Base-by-base conservation (phyloP, 2,329 filamentous ascomycete species). In the Fusarium sp. region DNA sequence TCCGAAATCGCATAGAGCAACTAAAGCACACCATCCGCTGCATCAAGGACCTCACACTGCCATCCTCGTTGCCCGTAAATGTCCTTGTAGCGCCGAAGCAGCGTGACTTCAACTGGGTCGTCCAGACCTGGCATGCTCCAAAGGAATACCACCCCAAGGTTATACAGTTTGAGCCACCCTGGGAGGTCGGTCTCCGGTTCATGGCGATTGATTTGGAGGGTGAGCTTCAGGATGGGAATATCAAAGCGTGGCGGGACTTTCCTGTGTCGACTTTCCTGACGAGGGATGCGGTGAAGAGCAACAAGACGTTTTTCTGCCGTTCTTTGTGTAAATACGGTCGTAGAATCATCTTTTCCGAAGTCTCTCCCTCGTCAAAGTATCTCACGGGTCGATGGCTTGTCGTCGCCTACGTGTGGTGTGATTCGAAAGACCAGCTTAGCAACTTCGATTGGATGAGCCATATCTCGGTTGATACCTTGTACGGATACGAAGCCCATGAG, bases 361-460 rank as follows among this genome's bases (percentile, higher is more conserved):
- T 43, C 2, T 53, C 50, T 20, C 5, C 6, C 10, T n/a, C n/a
- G 6, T 8, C 8, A 20, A 9, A 37, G 2, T 44, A 45, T 14
- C 50, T 54, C 22, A 39, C 13, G 6, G 51, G 51, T 9, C 51
- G 40, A 9, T 54, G 51, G 51, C 51, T 45, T 20, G 32, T 40
- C 22, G 33, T 54, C 7, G 51, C 51, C 3, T 39, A 46, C n/a
- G 33, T 55, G 10, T 55, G 32, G 32, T 55, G 51, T 23, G 4
- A 32, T 3, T 40, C 22, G 2, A 46, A 19, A n/a, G 41, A 47
- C 8, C 14, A 4, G 3, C 10, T 55, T 23, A 22, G 11, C 2
- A 14, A 9, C 6, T 39, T 55, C 19, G 43, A 55, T 13, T 39
- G n/a, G 51, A 32, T 22, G 15, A 32, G 32, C 8, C 23, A 47